A percentile compares a stretch with the other conserved stretches of the same genome.
Evolutionary conservation across 306 rosid species (phyloP).

Genomic region (barrel medic (Medicago truncatula)): DNA sequence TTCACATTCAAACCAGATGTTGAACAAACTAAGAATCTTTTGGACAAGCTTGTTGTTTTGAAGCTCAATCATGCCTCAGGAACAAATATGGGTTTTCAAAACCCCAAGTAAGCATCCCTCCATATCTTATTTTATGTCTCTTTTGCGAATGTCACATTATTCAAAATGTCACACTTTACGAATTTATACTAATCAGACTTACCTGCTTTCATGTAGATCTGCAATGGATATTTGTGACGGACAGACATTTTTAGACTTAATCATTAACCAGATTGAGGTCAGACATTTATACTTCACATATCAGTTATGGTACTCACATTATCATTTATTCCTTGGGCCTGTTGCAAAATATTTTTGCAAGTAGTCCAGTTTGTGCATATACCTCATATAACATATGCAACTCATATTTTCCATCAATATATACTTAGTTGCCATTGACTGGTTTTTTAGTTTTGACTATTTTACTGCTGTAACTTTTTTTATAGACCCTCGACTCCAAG

Average conservation of each 20-base stretch:
- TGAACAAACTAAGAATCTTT: slow-evolving; percentile 56
- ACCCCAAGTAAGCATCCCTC: slow-evolving; percentile 61
- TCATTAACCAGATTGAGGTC: slow-evolving; percentile 74
- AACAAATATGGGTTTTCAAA: slow-evolving; percentile 54
- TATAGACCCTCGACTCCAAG: slow-evolving; percentile 63
- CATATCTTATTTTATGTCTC: background rate
- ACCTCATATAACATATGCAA: background rate
- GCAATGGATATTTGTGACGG: slow-evolving; percentile 57
- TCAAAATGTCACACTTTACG: slow-evolving; percentile 19
- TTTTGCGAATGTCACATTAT: background rate
- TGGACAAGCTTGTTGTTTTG: slow-evolving; percentile 76
- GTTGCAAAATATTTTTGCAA: background rate
- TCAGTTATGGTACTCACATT: slow-evolving; percentile 10
- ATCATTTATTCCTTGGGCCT: background rate
- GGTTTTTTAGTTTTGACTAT: slow-evolving; percentile 26
- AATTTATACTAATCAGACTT: background rate
- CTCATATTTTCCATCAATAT: background rate
- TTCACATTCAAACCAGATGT: slow-evolving; percentile 47
- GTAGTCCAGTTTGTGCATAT: slow-evolving; percentile 20
- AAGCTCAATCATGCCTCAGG: slow-evolving; percentile 61
- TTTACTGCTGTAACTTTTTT: slow-evolving; percentile 32
- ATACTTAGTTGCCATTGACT: background rate
- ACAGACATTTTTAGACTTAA: slow-evolving; percentile 58
- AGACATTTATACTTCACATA: slow-evolving; percentile 11
- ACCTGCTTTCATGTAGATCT: slow-evolving; percentile 53